Base-by-base conservation (phyloP, 148 eudicot genomes). In the Persicaria tinctoria region DNA sequence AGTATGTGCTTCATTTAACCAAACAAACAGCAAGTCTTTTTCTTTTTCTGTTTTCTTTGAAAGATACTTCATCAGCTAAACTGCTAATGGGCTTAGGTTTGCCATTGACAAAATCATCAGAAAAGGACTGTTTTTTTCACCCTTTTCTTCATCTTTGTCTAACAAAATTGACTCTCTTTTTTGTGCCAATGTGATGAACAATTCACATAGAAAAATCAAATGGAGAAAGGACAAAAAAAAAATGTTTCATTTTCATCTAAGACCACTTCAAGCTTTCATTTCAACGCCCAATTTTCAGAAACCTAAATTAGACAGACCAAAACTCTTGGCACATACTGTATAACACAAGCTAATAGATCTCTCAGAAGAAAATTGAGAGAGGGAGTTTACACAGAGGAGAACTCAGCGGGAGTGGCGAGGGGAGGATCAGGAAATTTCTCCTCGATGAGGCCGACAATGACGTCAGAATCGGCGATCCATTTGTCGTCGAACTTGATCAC, bases 381-480 rank as follows among this genome's bases (percentile, higher is more conserved):
- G 78, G 64, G 63, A 44, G 73, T 78, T 79, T 86, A 88, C 89
- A 84, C 86, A 69, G 89, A 74, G 73, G 91, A 72, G 51, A 81
- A 55, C 70, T 83, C 86, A 55, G 87, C 78, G 41, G 91, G 83
- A 72, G 87, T 69, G 45, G 87, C 20, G 59, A 88, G 86, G 79
- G 86, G 53, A 78, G 87, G 89, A 32, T 49, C 72, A 0, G 89
- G 89, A 73, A 74, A 84, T 72, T 86, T 88, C 77, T 88, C 89
- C 72, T 88, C 91, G 53, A 88, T 57, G 46, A 86, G 20, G 38
- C 85, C 84, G 63, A 86, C 86, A 50, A 88, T 83, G 51, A 84
- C 86, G 82, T 86, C 91, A 76, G 91, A 88, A 74, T 86, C 89
- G 32, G 88, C 53, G 76, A 84, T 77, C 88, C 89, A 88, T 57